These are phyloP conservation scores for Aspergillus leporis DNA, from an alignment of 495 filamentous ascomycete genomes.

Conservation along the genomic window DNA sequence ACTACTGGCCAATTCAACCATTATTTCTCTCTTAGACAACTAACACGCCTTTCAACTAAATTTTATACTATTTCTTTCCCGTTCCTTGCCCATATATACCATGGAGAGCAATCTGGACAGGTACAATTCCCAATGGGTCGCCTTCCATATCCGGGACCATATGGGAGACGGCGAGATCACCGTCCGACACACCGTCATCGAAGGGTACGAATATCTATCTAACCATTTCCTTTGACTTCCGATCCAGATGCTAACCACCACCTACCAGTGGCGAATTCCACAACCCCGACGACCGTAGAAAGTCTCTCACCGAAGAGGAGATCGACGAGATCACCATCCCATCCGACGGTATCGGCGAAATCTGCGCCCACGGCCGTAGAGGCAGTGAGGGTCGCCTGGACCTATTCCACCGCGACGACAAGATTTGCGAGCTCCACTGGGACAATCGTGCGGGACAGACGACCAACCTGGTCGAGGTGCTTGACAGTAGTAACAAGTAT, in stretches of 20 bases:
- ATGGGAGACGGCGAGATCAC: constrained; percentile 32
- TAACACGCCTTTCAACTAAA: background rate
- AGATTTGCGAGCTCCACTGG: constrained; percentile 46
- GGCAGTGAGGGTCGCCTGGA: constrained; percentile 43
- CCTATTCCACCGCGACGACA: constrained; percentile 36
- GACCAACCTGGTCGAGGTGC: constrained; percentile 33
- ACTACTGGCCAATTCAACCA: background rate
- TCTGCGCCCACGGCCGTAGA: constrained; percentile 35
- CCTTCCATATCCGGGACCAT: constrained; percentile 41
- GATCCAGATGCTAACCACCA: constrained; percentile 11
- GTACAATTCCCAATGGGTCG: constrained; percentile 35
- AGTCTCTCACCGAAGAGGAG: constrained; percentile 36
- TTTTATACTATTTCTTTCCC: background rate
- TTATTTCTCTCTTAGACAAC: background rate
- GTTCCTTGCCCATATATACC: background rate
- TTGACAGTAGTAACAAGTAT: constrained; percentile 34
- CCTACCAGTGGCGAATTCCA: constrained; percentile 34
- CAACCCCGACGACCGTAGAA: constrained; percentile 26
- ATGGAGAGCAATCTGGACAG: constrained; percentile 22
- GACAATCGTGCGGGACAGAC: constrained; percentile 33
- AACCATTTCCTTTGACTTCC: background rate
- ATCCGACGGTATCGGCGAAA: constrained; percentile 36
- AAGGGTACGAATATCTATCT: constrained; percentile 24
- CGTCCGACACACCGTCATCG: constrained; percentile 35
- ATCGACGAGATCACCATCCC: constrained; percentile 38